Evolutionary conservation across 2,329 filamentous ascomycete species (phyloP).

Genomic region (Dactylonectria macrodidyma): DNA sequence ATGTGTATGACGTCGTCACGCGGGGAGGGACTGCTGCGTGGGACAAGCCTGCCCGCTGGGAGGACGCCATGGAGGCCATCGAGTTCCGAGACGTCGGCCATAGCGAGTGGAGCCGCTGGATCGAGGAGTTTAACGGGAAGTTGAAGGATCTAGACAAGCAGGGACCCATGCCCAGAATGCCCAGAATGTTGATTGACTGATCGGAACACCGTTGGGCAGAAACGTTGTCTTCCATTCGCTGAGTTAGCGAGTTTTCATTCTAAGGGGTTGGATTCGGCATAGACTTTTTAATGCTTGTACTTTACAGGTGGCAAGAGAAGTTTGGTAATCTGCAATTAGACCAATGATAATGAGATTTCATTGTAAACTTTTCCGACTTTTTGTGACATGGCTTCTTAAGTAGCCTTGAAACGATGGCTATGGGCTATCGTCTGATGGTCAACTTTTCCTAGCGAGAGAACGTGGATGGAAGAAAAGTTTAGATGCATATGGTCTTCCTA

Average conservation of each 20-base stretch:
- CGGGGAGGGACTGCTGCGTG: slow-evolving; percentile 18
- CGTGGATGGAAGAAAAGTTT: background rate
- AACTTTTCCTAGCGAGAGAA: background rate
- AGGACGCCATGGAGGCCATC: slow-evolving; percentile 37
- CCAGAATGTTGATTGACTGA: background rate
- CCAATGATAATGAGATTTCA: background rate
- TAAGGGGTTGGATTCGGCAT: background rate
- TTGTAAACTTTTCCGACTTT: background rate
- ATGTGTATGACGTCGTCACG: slow-evolving; percentile 45
- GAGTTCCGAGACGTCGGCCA: slow-evolving; percentile 28
- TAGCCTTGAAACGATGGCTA: background rate
- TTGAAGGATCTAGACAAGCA: slow-evolving; percentile 43
- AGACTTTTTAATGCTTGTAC: background rate
- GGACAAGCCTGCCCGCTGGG: slow-evolving; percentile 37
- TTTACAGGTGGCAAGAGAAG: background rate
- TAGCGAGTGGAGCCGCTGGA: slow-evolving; percentile 32
- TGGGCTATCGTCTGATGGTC: background rate
- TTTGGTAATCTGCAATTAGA: background rate
- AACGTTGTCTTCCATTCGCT: background rate
- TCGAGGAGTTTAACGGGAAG: slow-evolving; percentile 31
- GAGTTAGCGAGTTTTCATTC: background rate
- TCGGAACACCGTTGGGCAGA: too few relatives aligned
- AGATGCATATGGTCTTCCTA: background rate
- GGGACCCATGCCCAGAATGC: slow-evolving; percentile 30
- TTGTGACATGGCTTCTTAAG: background rate